Conservation (phyloP, 495 filamentous ascomycete genomes). For the Platismatia glauca region DNA sequence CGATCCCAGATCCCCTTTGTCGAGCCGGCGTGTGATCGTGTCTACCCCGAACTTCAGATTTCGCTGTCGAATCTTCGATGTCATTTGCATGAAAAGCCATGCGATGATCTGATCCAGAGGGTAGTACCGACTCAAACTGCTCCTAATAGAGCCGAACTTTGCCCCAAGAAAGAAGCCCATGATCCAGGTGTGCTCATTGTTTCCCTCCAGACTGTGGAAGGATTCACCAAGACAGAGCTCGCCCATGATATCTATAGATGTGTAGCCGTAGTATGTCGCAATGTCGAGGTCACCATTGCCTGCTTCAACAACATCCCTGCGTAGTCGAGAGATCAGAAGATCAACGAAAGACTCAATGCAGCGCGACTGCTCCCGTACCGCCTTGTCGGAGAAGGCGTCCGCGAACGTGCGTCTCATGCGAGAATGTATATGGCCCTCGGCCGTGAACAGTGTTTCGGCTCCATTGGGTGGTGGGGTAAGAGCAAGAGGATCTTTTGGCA, state of each 20-base stretch:
- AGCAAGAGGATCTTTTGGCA: not conserved
- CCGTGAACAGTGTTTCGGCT: conserved; percentile 29
- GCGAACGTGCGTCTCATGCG: conserved; percentile 36
- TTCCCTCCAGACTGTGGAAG: conserved; percentile 6
- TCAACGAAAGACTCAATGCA: conserved; percentile 35
- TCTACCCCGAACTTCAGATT: conserved; percentile 3
- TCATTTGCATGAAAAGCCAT: conserved; percentile 12
- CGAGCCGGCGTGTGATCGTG: conserved; percentile 12
- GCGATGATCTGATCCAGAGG: conserved; percentile 17
- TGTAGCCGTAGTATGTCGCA: conserved; percentile 8
- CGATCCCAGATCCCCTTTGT: conserved; percentile 2
- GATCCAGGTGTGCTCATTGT: conserved; percentile 13
- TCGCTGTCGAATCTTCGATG: not conserved
- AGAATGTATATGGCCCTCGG: conserved; percentile 28
- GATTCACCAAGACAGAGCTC: conserved; percentile 14
- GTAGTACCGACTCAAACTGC: conserved; percentile 7
- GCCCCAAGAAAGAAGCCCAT: conserved; percentile 13
- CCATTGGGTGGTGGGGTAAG: not conserved
- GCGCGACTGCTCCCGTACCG: conserved; percentile 37
- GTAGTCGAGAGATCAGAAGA: conserved; percentile 24
- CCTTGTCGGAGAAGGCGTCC: conserved; percentile 42
- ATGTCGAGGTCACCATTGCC: conserved; percentile 6
- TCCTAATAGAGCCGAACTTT: conserved; percentile 17
- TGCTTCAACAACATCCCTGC: not conserved
- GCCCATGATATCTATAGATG: conserved; percentile 14